A percentile compares a stretch with the other conserved stretches of the same genome.
phyloP scores from a whole-genome alignment of 129 eudicot species.

The Glebionis coronaria region DNA sequence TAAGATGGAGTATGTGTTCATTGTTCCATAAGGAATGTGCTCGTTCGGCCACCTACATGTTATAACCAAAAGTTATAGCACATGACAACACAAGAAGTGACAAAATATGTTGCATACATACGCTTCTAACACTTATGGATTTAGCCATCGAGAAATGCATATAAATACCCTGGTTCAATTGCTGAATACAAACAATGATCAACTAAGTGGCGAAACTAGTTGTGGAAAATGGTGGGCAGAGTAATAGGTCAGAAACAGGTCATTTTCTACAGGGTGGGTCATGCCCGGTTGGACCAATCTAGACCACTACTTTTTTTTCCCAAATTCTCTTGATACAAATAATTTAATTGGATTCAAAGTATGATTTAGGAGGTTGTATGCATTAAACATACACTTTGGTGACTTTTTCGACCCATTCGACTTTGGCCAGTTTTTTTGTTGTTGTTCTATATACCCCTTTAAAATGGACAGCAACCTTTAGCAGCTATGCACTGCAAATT shows the following conservation, averaged over 20 bases:
- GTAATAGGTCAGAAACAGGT: neutral
- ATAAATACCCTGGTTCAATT: neutral
- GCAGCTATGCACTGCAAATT: no score
- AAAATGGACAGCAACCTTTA: no score
- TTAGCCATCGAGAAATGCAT: no score
- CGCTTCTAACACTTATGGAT: neutral
- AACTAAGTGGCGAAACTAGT: neutral
- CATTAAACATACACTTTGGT: no score
- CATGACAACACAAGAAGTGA: neutral
- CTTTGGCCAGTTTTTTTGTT: no score
- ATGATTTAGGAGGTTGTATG: no score
- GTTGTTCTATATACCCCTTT: no score
- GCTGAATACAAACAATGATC: neutral
- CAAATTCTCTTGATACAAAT: no score
- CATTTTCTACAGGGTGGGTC: neutral
- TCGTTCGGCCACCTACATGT: conserved; percentile 62
- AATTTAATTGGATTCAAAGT: no score
- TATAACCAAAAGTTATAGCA: neutral
- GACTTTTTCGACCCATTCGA: no score
- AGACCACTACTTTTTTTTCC: no score
- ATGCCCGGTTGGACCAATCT: no score
- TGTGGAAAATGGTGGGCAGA: neutral
- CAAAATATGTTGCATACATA: neutral
- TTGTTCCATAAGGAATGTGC: conserved; percentile 71
- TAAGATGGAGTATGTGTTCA: conserved; percentile 50